Conservation (phyloP, 495 filamentous ascomycete genomes). For the Aspergillus steynii region DNA sequence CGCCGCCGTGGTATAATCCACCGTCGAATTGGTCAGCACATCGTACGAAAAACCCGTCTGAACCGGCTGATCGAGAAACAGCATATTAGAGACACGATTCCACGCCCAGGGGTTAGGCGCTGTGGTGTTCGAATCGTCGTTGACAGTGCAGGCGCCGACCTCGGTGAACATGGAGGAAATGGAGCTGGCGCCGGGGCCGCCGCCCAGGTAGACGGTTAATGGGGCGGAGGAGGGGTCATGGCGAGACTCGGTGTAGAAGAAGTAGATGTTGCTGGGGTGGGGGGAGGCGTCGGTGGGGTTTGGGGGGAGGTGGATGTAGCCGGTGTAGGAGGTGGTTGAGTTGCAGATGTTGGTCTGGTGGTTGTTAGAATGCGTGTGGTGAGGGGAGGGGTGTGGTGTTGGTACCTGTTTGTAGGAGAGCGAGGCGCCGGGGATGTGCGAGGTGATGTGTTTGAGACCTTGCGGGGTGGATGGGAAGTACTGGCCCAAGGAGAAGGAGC, state of each 20-base stretch:
- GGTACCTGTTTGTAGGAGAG: conserved; percentile 1
- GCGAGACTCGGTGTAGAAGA: conserved; percentile 8
- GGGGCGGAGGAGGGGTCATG: conserved; percentile 7
- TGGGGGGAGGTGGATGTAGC: not conserved
- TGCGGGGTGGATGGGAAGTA: not conserved
- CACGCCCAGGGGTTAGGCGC: conserved; percentile 12
- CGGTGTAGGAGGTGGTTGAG: conserved; percentile 4
- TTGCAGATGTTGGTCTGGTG: not conserved
- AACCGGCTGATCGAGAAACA: conserved; percentile 14
- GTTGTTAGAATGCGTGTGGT: not conserved
- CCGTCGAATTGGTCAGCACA: not conserved
- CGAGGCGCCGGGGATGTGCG: not conserved
- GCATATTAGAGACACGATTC: conserved; percentile 10
- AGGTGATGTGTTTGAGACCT: not conserved
- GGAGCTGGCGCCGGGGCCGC: conserved; percentile 12
- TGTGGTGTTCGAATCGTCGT: conserved; percentile 12
- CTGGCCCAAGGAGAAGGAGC: not conserved
- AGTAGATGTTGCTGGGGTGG: conserved; percentile 1
- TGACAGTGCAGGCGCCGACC: conserved; percentile 7
- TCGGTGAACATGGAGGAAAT: conserved; percentile 6
- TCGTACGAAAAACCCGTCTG: conserved; percentile 17
- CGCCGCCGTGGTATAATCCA: not conserved
- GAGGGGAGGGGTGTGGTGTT: not conserved
- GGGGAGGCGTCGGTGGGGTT: not conserved
- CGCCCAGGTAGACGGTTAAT: conserved; percentile 11